These are phyloP conservation scores for Ambrosia hybrid DNA, from an alignment of 140 eudicot species.

Conservation along the genomic window DNA sequence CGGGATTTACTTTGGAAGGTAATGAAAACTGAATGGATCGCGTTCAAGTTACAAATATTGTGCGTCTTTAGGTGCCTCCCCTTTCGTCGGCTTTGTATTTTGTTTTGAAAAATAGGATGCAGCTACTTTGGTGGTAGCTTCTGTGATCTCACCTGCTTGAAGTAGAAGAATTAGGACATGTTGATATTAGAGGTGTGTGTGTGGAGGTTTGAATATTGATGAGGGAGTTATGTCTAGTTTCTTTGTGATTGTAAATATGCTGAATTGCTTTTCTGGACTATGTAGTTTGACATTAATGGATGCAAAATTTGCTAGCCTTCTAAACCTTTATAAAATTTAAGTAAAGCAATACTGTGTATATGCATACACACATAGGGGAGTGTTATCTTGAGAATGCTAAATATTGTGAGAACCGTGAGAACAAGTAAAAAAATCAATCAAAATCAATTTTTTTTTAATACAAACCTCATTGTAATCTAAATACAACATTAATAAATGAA, in stretches of 20 bases:
- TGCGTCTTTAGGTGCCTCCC: conserved; percentile 15
- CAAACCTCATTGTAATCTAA: too few species aligned
- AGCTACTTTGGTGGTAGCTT: conserved; percentile 28
- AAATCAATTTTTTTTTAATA: too few species aligned
- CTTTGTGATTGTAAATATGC: conserved; percentile 37
- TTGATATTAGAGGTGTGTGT: conserved; percentile 31
- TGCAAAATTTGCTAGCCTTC: conserved; percentile 11
- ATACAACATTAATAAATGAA: too few species aligned
- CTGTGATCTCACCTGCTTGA: conserved; percentile 23
- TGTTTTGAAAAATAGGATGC: conserved; percentile 17
- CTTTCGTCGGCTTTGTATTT: conserved; percentile 21
- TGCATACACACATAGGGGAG: too few species aligned
- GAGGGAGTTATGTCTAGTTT: conserved; percentile 24
- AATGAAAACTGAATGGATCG: conserved; percentile 16
- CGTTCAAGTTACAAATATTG: background rate
- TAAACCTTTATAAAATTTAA: background rate
- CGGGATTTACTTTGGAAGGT: conserved; percentile 42
- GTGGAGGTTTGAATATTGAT: conserved; percentile 25
- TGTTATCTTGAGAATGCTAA: too few species aligned
- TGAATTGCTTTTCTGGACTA: conserved; percentile 24
- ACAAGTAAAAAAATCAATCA: too few species aligned
- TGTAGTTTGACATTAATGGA: conserved; percentile 24
- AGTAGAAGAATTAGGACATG: conserved; percentile 24
- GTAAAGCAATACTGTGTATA: too few species aligned
- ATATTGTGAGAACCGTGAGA: too few species aligned